Evolutionary conservation across 2,329 filamentous ascomycete genomes (phyloP), one percentile per base, ranked within the genome.

Genomic region (Microdochium bolleyi): DNA sequence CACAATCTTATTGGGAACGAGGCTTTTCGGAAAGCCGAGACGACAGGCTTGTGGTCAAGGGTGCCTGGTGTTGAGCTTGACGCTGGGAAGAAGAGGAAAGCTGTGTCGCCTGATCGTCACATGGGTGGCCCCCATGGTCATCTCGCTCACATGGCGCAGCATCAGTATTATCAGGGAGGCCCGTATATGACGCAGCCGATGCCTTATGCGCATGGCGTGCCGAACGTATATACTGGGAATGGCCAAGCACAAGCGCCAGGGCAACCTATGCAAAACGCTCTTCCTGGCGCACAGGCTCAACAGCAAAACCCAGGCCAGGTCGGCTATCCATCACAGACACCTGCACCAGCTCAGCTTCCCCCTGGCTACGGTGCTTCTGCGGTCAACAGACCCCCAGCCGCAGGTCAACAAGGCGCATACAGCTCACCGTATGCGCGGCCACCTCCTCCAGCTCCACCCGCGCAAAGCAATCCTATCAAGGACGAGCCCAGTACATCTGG

Each of bases 1-100:
- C 80, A 84, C 59, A 84, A 83, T 53, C 72, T 84, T 25, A 82
- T 83, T 57, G 80, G 79, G 2, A 83, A 83, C 61, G 77, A 79
- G 57, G 80, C 79, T 7, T 84, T 84, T 62, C 73, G 71, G 57
- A 84, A 83, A 63, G 75, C 79, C 55, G 78, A 82, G 37, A 72
- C 74, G 25, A 79, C 76, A 1, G 74, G 78, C 46, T 67, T 80
- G 21, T 84, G 80, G 80, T 75, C 72, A 54, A 78, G 80, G 34
- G 76, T 82, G 22, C 76, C 75, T 2, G 79, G 78, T 2, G 74
- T 83, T 24, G 78, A 82, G 57, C 70, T 84, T 21, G 80, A 84
- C 53, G 78, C 79, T 11, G 80, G 79, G 46, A 83, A 83, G 70
- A 82, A 83, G 64, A 77, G 79, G 57, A 82, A 82, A 61, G 72